phyloP scores from a whole-genome alignment of 2,329 filamentous ascomycete species.

The Paecilomyces dactylethromorphus region DNA sequence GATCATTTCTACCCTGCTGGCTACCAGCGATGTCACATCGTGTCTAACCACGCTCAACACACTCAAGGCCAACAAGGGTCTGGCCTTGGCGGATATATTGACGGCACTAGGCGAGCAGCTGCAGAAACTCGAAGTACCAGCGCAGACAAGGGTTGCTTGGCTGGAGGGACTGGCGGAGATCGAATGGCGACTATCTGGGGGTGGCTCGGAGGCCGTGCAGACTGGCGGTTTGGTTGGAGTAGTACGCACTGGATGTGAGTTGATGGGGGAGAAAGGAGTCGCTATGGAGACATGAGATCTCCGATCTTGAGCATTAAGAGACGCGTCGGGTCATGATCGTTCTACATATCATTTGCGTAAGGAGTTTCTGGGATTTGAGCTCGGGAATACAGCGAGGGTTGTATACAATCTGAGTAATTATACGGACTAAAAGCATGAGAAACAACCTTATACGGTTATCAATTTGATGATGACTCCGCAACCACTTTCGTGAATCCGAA shows the following conservation, averaged over 20 bases:
- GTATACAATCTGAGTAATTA: background rate
- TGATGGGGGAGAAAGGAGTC: conserved; percentile 46
- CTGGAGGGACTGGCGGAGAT: conserved; percentile 85
- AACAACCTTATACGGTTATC: background rate
- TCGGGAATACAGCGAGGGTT: background rate
- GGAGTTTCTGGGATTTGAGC: background rate
- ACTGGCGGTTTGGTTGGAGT: conserved; percentile 90
- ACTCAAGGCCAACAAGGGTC: conserved; percentile 75
- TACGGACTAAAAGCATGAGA: background rate
- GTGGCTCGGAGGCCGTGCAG: conserved; percentile 80
- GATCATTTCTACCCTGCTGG: conserved; percentile 77
- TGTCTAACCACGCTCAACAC: conserved; percentile 84
- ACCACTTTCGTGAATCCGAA: too few relatives aligned
- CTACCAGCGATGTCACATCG: conserved; percentile 79
- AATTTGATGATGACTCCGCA: too few relatives aligned
- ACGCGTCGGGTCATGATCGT: background rate
- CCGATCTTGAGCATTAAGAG: background rate
- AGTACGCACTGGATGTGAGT: conserved; percentile 75
- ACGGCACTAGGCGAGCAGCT: conserved; percentile 80
- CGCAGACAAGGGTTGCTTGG: conserved; percentile 86
- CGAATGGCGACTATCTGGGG: conserved; percentile 83
- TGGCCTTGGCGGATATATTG: conserved; percentile 90
- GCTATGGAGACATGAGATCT: background rate
- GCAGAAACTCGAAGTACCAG: conserved; percentile 71
- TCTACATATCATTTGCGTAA: background rate